Percentiles rank a stretch among this genome's conserved stretches.
These are phyloP conservation scores for Neurospora hispaniola DNA, from an alignment of 495 filamentous ascomycete species.

Conservation along the genomic window DNA sequence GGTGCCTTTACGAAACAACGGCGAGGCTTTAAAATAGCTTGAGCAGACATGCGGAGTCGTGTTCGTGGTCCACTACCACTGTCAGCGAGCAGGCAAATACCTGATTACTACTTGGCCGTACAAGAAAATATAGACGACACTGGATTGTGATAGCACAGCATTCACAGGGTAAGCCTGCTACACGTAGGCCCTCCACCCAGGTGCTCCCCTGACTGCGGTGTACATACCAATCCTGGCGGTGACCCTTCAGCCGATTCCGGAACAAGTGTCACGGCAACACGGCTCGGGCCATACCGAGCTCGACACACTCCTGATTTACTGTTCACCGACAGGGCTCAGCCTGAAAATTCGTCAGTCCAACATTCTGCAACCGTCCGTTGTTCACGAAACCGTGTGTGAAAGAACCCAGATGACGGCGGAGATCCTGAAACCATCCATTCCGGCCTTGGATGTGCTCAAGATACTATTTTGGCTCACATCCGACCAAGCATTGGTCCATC, in stretches of 20 bases:
- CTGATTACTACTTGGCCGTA: slow-evolving; percentile 6
- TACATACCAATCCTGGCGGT: slow-evolving; percentile 6
- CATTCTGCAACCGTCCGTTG: neutral
- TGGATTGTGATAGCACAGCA: slow-evolving; percentile 4
- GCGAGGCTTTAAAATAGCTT: slow-evolving; percentile 5
- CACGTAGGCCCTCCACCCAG: neutral
- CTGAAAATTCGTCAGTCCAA: neutral
- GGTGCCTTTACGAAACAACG: neutral
- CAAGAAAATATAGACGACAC: slow-evolving; percentile 1
- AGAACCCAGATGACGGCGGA: neutral
- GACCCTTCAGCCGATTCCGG: neutral
- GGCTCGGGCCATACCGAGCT: neutral
- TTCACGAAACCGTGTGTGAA: neutral
- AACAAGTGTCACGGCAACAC: neutral
- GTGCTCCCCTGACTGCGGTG: slow-evolving; percentile 6
- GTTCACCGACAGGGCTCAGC: neutral
- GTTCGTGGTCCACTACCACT: neutral
- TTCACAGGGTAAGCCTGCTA: neutral
- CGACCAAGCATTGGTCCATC: neutral
- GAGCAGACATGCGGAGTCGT: slow-evolving; percentile 4
- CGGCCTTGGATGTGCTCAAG: neutral
- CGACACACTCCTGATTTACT: neutral
- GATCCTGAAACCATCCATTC: neutral
- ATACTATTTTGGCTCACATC: neutral
- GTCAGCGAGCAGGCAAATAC: slow-evolving; percentile 2